These are phyloP conservation scores for Lactarius psammicola DNA, from an alignment of 768 basidiomycete genomes.

Conservation along the genomic window DNA sequence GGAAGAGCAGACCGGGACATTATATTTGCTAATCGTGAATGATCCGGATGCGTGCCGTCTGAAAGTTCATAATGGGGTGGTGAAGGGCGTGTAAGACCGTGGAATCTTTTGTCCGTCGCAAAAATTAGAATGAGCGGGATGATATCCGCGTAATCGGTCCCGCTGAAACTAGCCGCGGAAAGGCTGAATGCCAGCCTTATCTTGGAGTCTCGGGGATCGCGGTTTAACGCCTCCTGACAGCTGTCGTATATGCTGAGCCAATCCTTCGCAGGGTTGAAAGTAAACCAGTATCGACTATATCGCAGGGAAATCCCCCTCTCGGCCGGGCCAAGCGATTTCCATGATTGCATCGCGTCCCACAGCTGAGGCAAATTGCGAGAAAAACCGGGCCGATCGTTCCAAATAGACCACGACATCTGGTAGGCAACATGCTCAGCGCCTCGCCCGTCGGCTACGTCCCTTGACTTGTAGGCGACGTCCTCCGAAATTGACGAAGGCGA, in stretches of 20 bases:
- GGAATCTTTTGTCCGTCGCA: constrained; percentile 1
- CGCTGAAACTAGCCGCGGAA: constrained; percentile 1
- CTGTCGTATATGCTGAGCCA: constrained; percentile 8
- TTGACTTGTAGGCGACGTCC: constrained; percentile 6
- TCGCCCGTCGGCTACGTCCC: neutral
- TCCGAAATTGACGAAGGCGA: constrained; percentile 33
- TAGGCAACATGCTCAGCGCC: neutral
- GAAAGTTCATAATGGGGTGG: constrained; percentile 30
- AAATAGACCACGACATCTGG: constrained; percentile 6
- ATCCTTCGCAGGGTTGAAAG: constrained; percentile 3
- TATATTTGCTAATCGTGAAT: neutral
- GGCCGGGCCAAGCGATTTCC: constrained; percentile 12
- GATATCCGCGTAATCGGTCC: neutral
- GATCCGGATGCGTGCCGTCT: neutral
- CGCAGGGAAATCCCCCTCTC: neutral
- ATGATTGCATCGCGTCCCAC: constrained; percentile 3
- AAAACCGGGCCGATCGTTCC: neutral
- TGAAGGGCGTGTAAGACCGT: neutral
- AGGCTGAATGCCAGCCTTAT: constrained; percentile 8
- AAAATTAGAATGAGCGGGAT: neutral
- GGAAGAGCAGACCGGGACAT: neutral
- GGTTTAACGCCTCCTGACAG: neutral
- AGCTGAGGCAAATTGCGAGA: neutral
- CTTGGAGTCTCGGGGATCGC: neutral
- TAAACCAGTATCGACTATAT: constrained; percentile 20